Percentiles rank a stretch among this genome's conserved stretches.
Evolutionary conservation across 805 yeast species (phyloP).

Genomic region (Ogataea philodendri): DNA sequence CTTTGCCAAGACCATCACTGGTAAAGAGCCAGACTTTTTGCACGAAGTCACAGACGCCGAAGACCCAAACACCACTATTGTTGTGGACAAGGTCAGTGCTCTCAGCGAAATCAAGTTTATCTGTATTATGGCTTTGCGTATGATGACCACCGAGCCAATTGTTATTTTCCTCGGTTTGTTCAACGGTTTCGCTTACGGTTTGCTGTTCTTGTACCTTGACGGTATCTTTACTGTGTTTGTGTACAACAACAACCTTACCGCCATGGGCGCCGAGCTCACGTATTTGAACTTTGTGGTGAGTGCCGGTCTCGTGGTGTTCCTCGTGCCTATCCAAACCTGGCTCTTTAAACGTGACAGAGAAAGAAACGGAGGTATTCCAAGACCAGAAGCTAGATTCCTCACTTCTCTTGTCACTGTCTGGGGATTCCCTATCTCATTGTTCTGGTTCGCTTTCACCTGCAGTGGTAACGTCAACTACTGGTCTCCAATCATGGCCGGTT

Average conservation of each 20-base stretch:
- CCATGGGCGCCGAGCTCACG: constrained; percentile 34
- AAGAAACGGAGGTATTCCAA: constrained; percentile 33
- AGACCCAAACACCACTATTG: constrained; percentile 22
- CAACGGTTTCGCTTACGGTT: constrained; percentile 38
- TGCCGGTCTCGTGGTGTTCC: constrained; percentile 28
- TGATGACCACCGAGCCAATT: constrained; percentile 37
- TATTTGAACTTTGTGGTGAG: constrained; percentile 37
- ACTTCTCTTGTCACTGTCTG: constrained; percentile 35
- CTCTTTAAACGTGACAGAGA: constrained; percentile 31
- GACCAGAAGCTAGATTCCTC: constrained; percentile 37
- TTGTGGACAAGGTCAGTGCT: constrained; percentile 25
- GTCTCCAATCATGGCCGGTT: constrained; percentile 37
- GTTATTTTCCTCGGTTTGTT: constrained; percentile 34
- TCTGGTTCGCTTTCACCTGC: constrained; percentile 37
- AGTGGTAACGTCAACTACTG: constrained; percentile 34
- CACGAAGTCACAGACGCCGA: constrained; percentile 18
- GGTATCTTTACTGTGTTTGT: constrained; percentile 38
- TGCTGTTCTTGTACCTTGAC: constrained; percentile 36
- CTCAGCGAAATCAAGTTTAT: constrained; percentile 32
- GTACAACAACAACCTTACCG: constrained; percentile 32
- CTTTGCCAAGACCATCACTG: constrained; percentile 16
- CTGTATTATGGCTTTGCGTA: constrained; percentile 32
- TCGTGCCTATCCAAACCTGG: constrained; percentile 35
- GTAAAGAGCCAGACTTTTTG: constrained; percentile 24
- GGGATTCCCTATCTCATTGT: constrained; percentile 37